Base-by-base conservation (phyloP, 768 basidiomycete genomes). In the Lentinus tigrinus region DNA sequence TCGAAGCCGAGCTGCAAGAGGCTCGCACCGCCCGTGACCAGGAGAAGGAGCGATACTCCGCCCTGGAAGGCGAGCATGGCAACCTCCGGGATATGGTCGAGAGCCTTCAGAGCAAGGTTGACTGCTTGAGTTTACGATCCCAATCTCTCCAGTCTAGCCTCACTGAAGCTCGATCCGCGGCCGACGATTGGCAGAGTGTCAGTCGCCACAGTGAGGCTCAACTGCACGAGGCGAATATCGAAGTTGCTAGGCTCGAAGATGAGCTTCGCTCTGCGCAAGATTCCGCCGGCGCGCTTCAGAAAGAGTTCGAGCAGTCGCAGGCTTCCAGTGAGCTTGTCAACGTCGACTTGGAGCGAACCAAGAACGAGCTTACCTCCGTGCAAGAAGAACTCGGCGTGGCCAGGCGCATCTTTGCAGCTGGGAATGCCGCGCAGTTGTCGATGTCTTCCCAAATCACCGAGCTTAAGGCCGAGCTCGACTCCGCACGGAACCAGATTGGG, bases 221-320 rank as follows among this genome's bases (percentile, higher is more conserved):
- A 13, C n/a, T 57, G 4, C 9, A 28, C 19, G 28, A 24, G 16
- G 39, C 43, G 8, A 48, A n/a, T 4, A 10, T 36, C 7, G 47
- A 58, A n/a, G 19, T 54, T 10, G 16, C 46, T 8, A 16, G 14
- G 10, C 17, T 48, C 38, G 38, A 44, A 24, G 10, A 42, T 5
- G 52, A 54, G 19, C 38, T 58, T 4, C 19, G 21, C 10, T 21
- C 46, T 14, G 6, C 27, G 3, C 51, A 53, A 13, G 39, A n/a
- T 19, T 44, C 53, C 4, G 3, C 11, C 14, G 37, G 48, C 38
- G 14, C 4, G 23, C 47, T 71, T 23, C 61, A 68, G 28, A 47
- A 62, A 11, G 56, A 53, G 16, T 57, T 57, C 27, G 60, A 69
- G 40, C 50, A 54, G n/a, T 56, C 54, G 13, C 48, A 40, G 21